Base-by-base conservation (phyloP, 2,329 filamentous ascomycete genomes). In the Xenosphaeropsis pyriputrescens region DNA sequence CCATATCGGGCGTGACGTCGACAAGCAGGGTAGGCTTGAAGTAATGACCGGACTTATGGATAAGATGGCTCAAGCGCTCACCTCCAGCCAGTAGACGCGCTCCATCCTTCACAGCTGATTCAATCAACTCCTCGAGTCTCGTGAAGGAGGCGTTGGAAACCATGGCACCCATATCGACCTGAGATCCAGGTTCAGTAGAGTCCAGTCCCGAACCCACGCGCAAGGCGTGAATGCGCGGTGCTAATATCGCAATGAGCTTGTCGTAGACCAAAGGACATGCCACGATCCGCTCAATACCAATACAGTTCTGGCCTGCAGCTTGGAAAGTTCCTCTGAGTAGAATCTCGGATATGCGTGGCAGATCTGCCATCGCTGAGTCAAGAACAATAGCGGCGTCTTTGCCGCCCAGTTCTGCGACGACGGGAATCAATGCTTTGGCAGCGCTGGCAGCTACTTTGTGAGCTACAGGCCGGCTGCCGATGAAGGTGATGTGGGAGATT, bases 241-340 rank as follows among this genome's bases (percentile, higher is more conserved):
- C 70, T 15, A 98, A 72, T 43, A 76, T 67, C 5, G 66, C 58
- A 37, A 94, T 62, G 16, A 98, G 71, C 39, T 66, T 65, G 44
- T 81, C 68, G 62, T 96, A 93, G 37, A 84, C 68, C n/a, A 63
- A 65, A 2, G 85, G 79, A 13, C 83, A 70, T 17, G 81, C 85
- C 48, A 96, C 79, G 52, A 96, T 79, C 39, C 91, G 82, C 63
- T 98, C 91, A 47, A 95, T 89, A 39, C 91, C 91, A 53, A 98
- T 89, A 60, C 91, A 98, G 62, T 98, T 98, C 59, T 98, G 91
- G 1, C 91, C 91, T 13, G 86, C 80, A 37, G 86, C 86, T 59
- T 98, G 91, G 61, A 96, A 98, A 8, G 85, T 85, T 37, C 89
- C 91, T 38, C 91, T 77, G 62, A 98, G 79, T 44, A 96, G 72